Conservation (phyloP, 2,329 filamentous ascomycete species). For the Phyllosticta citribraziliensis region DNA sequence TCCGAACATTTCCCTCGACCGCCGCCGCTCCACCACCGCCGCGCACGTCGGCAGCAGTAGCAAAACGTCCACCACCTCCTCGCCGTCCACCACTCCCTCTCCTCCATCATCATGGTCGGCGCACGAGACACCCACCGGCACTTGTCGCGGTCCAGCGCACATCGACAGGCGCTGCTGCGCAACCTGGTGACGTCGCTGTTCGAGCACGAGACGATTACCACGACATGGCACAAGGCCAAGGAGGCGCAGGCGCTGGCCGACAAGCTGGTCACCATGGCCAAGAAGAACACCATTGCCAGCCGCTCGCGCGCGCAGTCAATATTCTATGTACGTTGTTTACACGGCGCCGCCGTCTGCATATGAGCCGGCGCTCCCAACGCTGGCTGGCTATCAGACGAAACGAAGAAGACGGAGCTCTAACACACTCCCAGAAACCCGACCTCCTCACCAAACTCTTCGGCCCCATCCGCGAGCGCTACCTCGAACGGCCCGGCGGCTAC, state of each 20-base stretch:
- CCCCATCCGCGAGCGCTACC: slow-evolving; percentile 69
- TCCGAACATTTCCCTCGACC: background rate
- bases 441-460: slow-evolving; percentile 83
- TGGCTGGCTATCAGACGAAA: no score
- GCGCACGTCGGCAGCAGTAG: background rate
- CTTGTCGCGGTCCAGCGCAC: slow-evolving; percentile 73
- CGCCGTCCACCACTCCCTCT: background rate
- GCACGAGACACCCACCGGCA: slow-evolving; percentile 77
- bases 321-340: slow-evolving; percentile 61
- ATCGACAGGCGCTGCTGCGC: slow-evolving; percentile 84
- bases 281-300: slow-evolving; percentile 81
- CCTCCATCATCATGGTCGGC: slow-evolving; percentile 60
- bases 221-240: slow-evolving; percentile 94
- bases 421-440: slow-evolving; percentile 39
- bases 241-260: slow-evolving; percentile 90
- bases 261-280: slow-evolving; percentile 86
- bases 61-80: background rate
- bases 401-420: no score
- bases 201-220: slow-evolving; percentile 84
- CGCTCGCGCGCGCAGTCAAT: slow-evolving; percentile 65
- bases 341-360: no score
- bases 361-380: no score
- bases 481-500: slow-evolving; percentile 75
- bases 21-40: background rate
- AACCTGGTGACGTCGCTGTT: slow-evolving; percentile 95